These are phyloP conservation scores for Clarireedia homoeocarpa DNA, from an alignment of 2,329 filamentous ascomycete genomes.

Conservation along the genomic window DNA sequence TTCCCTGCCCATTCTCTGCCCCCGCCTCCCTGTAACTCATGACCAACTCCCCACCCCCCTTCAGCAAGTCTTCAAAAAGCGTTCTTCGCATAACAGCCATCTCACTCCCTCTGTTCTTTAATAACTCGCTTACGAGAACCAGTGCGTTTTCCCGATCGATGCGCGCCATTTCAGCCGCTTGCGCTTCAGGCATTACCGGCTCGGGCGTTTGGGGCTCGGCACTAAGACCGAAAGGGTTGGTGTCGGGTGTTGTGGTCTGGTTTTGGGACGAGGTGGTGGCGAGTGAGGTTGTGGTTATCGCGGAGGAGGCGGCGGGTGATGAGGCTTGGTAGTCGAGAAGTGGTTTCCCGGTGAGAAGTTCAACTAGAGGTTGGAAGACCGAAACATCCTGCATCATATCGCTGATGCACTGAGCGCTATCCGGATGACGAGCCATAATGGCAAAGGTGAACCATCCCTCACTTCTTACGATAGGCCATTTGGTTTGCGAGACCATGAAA, in stretches of 20 bases:
- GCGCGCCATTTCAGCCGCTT: constrained; percentile 37
- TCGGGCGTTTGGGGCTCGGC: background rate
- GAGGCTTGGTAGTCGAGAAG: constrained; percentile 17
- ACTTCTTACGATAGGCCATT: constrained; percentile 51
- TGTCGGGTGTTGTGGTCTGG: background rate
- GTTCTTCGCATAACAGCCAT: constrained; percentile 34
- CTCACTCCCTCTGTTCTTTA: constrained; percentile 37
- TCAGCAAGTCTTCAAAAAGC: constrained; percentile 42
- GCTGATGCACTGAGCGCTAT: constrained; percentile 41
- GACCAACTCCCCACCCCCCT: constrained; percentile 37
- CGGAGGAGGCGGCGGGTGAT: background rate
- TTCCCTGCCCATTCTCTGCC: background rate
- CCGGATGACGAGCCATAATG: constrained; percentile 45
- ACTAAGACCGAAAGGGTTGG: background rate
- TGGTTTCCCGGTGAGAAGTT: constrained; percentile 41
- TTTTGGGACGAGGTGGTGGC: background rate
- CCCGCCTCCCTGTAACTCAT: constrained; percentile 18
- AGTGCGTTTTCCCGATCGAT: constrained; percentile 55
- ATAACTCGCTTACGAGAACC: constrained; percentile 48
- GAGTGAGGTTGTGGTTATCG: background rate
- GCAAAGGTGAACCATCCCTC: constrained; percentile 57
- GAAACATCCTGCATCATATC: constrained; percentile 36
- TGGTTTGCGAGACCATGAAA: constrained; percentile 47
- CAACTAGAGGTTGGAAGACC: constrained; percentile 38
- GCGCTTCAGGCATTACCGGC: constrained; percentile 18